phyloP scores from a whole-genome alignment of 129 eudicot species.

The Glebionis coronaria region DNA sequence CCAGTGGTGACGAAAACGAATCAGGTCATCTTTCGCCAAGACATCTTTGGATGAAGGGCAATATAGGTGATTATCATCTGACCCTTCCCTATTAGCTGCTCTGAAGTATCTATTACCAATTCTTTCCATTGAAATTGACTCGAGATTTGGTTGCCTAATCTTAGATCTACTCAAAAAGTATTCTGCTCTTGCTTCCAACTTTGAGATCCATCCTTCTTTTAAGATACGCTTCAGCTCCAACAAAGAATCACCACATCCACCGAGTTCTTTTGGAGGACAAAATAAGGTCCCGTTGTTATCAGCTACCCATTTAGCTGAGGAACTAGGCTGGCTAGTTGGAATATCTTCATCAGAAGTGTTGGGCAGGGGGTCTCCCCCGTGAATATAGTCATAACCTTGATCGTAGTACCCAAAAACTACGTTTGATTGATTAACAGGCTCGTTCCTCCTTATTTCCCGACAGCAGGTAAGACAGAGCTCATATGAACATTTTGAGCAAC shows the following conservation, averaged over 20 bases:
- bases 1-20: conserved; percentile 32
- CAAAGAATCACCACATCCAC: conserved; percentile 14
- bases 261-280: conserved; percentile 15
- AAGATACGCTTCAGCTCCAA: conserved; percentile 5
- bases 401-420: not conserved
- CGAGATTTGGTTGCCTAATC: conserved; percentile 1
- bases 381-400: not conserved
- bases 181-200: conserved; percentile 2
- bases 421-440: not conserved
- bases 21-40: conserved; percentile 15
- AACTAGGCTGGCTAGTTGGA: no score
- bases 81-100: conserved; percentile 14
- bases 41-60: conserved; percentile 21
- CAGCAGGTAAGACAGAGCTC: not conserved
- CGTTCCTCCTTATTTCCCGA: not conserved
- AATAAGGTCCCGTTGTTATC: not conserved
- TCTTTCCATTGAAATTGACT: conserved; percentile 7
- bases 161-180: not conserved
- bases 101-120: not conserved
- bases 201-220: conserved; percentile 10
- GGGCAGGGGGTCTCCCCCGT: no score
- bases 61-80: conserved; percentile 18
- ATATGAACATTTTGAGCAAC: not conserved
- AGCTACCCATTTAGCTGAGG: no score
- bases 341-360: no score